phyloP scores from a whole-genome alignment of 129 eudicot genomes.

The Flaveria bidentis region DNA sequence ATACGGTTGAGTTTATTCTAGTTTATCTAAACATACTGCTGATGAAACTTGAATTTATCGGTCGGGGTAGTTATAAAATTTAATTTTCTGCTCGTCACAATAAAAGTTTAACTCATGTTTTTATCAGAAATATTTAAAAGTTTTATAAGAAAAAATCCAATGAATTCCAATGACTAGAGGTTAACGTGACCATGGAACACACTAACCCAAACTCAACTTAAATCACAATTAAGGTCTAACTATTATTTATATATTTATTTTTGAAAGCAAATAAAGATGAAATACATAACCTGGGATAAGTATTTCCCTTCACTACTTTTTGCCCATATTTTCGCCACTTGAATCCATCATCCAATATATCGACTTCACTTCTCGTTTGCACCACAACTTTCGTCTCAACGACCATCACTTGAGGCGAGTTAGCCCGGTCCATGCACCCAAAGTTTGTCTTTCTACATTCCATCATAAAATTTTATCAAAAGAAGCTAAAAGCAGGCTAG shows the following conservation, averaged over 20 bases:
- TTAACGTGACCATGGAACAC: no score
- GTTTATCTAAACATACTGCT: no score
- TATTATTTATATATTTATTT: background rate
- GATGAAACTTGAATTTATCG: no score
- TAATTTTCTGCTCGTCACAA: no score
- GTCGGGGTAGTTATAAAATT: no score
- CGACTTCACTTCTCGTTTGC: constrained; percentile 89
- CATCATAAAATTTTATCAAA: constrained; percentile 16
- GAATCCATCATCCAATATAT: constrained; percentile 88
- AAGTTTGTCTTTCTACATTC: constrained; percentile 57
- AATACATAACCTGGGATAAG: constrained; percentile 68
- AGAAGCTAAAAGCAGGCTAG: background rate
- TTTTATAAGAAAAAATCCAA: no score
- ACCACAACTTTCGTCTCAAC: constrained; percentile 69
- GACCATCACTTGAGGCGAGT: constrained; percentile 47
- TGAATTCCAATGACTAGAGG: no score
- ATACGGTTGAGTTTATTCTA: background rate
- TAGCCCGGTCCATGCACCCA: constrained; percentile 29
- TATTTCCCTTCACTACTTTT: constrained; percentile 92
- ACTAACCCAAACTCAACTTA: background rate
- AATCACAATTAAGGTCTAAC: background rate
- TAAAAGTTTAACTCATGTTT: no score
- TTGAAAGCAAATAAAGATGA: constrained; percentile 1
- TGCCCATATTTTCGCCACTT: constrained; percentile 98
- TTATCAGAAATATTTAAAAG: no score